Percentiles rank a stretch among this genome's conserved stretches.
Conservation (phyloP, 2,329 filamentous ascomycete genomes). For the Geosmithia flava region DNA sequence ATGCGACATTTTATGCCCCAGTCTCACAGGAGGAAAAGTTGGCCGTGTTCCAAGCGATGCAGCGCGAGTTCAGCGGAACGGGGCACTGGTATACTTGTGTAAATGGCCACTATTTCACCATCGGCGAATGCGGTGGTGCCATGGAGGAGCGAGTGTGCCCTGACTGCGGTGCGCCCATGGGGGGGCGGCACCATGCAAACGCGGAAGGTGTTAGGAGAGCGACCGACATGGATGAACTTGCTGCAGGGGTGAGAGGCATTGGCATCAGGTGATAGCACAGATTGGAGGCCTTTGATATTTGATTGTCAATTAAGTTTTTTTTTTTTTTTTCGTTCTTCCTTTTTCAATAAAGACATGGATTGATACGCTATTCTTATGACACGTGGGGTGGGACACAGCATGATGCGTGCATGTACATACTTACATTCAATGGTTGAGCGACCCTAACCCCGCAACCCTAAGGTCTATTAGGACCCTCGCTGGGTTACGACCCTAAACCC, state of each 20-base stretch:
- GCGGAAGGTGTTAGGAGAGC: background rate
- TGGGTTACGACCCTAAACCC: too few species aligned
- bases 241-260: background rate
- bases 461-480: too few species aligned
- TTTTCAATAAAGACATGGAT: too few species aligned
- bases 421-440: too few species aligned
- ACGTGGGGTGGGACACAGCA: too few species aligned
- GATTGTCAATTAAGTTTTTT: too few species aligned
- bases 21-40: slow-evolving; percentile 39
- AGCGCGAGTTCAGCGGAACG: slow-evolving; percentile 31
- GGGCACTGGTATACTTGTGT: slow-evolving; percentile 51
- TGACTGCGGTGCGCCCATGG: slow-evolving; percentile 45
- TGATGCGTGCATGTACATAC: too few species aligned
- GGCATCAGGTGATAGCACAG: too few species aligned
- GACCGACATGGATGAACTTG: background rate
- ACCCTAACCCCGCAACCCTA: too few species aligned
- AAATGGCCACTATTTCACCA: slow-evolving; percentile 44
- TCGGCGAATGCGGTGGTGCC: slow-evolving; percentile 55
- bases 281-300: too few species aligned
- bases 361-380: too few species aligned
- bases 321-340: too few species aligned
- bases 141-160: slow-evolving; percentile 50
- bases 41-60: slow-evolving; percentile 38
- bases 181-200: slow-evolving; percentile 34
- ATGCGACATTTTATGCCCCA: slow-evolving; percentile 28